Evolutionary conservation across 2,329 filamentous ascomycete species (phyloP).

Genomic region (Stemphylium beticola): DNA sequence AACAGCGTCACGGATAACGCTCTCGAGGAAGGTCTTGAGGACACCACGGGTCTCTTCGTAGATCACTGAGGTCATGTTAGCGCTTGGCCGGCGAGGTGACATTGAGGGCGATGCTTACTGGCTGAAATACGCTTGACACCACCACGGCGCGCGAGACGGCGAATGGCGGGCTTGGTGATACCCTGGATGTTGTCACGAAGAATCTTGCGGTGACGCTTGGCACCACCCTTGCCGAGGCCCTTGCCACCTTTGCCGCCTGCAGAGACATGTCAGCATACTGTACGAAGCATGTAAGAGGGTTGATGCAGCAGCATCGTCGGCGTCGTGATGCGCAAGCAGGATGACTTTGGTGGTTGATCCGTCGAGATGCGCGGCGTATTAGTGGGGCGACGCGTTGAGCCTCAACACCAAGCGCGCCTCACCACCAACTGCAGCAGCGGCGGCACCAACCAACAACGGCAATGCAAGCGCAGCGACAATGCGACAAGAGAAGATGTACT

Average conservation of each 20-base stretch:
- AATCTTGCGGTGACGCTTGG: slow-evolving; percentile 63
- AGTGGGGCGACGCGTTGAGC: slow-evolving; percentile 35
- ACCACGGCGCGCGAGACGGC: slow-evolving; percentile 61
- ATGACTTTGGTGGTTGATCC: neutral
- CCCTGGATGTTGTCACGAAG: slow-evolving; percentile 63
- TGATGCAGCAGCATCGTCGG: slow-evolving; percentile 17
- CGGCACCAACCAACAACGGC: slow-evolving; percentile 14
- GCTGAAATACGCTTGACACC: slow-evolving; percentile 61
- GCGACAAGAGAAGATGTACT: slow-evolving; percentile 34
- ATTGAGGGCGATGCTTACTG: slow-evolving; percentile 46
- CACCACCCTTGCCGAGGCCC: slow-evolving; percentile 61
- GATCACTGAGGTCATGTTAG: slow-evolving; percentile 63
- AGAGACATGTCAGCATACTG: slow-evolving; percentile 42
- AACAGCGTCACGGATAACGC: slow-evolving; percentile 77
- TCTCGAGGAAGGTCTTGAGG: slow-evolving; percentile 79
- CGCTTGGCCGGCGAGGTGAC: neutral
- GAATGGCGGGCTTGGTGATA: slow-evolving; percentile 62
- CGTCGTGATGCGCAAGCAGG: slow-evolving; percentile 20
- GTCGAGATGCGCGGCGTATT: slow-evolving; percentile 19
- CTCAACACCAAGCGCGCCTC: slow-evolving; percentile 35
- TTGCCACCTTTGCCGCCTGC: slow-evolving; percentile 62
- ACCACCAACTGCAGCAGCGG: slow-evolving; percentile 18
- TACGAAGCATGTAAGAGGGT: slow-evolving; percentile 1
- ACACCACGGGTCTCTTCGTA: slow-evolving; percentile 81
- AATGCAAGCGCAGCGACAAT: slow-evolving; percentile 23